Evolutionary conservation across 2,329 filamentous ascomycete species (phyloP).

Genomic region (Dactylellina haptotyla): DNA sequence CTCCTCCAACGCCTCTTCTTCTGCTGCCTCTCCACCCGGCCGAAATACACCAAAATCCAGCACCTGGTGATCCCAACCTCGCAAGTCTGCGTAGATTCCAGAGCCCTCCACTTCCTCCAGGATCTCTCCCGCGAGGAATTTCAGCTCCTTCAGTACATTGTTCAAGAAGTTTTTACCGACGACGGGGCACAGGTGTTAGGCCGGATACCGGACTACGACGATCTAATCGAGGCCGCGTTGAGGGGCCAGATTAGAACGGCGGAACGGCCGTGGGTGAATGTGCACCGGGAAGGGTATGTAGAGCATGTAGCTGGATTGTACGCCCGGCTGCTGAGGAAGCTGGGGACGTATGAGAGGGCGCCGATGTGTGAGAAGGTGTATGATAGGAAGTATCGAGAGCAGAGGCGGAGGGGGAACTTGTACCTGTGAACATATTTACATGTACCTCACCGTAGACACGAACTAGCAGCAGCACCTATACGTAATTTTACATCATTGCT

Average conservation of each 20-base stretch:
- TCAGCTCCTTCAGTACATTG: slow-evolving; percentile 27
- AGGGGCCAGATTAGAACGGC: slow-evolving; percentile 13
- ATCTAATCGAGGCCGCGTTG: slow-evolving; percentile 28
- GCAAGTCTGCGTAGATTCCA: slow-evolving; percentile 25
- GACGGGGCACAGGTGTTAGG: slow-evolving; percentile 42
- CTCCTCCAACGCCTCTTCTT: slow-evolving; percentile 5
- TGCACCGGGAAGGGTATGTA: slow-evolving; percentile 29
- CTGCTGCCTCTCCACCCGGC: slow-evolving; percentile 33
- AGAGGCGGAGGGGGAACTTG: neutral
- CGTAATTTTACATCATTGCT: no score
- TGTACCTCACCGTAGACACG: neutral
- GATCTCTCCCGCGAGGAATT: slow-evolving; percentile 27
- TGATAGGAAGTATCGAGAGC: slow-evolving; percentile 12
- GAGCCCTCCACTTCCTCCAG: slow-evolving; percentile 34
- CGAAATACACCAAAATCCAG: slow-evolving; percentile 45
- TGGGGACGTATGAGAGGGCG: slow-evolving; percentile 39
- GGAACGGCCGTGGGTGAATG: slow-evolving; percentile 20
- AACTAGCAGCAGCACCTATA: no score
- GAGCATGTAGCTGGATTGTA: slow-evolving; percentile 45
- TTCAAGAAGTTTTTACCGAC: slow-evolving; percentile 47
- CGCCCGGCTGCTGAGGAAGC: slow-evolving; percentile 26
- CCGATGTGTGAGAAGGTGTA: slow-evolving; percentile 35
- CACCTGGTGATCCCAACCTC: slow-evolving; percentile 39
- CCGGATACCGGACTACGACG: slow-evolving; percentile 39
- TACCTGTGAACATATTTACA: no score